phyloP scores from a whole-genome alignment of 2,329 filamentous ascomycete species.

The Penicillium sp. region DNA sequence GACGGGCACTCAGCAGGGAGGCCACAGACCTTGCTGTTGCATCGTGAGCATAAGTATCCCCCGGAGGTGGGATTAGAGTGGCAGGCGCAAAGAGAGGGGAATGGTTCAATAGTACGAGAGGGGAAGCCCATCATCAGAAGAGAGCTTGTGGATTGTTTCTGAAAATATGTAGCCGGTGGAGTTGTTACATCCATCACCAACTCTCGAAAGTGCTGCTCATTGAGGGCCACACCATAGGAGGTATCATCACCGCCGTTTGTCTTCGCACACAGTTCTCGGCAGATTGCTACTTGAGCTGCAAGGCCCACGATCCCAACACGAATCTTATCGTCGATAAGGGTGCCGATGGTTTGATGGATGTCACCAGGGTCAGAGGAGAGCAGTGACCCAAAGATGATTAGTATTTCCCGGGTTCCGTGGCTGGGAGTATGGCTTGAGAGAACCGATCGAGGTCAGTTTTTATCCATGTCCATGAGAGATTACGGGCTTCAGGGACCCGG shows the following conservation, averaged over 20 bases:
- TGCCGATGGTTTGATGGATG: slow-evolving; percentile 85
- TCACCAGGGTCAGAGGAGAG: slow-evolving; percentile 92
- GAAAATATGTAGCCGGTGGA: slow-evolving; percentile 78
- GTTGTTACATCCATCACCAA: slow-evolving; percentile 88
- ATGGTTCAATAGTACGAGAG: slow-evolving; percentile 75
- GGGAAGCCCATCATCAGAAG: slow-evolving; percentile 99
- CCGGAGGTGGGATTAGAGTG: slow-evolving; percentile 81
- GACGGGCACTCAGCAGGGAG: slow-evolving; percentile 89
- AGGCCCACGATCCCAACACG: slow-evolving; percentile 88
- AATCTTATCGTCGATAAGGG: slow-evolving; percentile 80
- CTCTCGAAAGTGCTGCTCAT: slow-evolving; percentile 86
- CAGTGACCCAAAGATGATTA: slow-evolving; percentile 89
- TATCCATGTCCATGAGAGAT: background rate
- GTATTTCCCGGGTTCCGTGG: slow-evolving; percentile 90
- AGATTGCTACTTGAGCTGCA: slow-evolving; percentile 89
- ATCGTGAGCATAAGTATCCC: slow-evolving; percentile 90
- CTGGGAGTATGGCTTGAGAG: slow-evolving; percentile 76
- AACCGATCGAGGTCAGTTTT: slow-evolving; percentile 17
- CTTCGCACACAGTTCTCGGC: slow-evolving; percentile 81
- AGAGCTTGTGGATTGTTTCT: slow-evolving; percentile 54
- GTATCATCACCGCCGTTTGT: slow-evolving; percentile 78
- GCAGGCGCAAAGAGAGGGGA: slow-evolving; percentile 83
- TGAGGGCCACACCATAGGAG: slow-evolving; percentile 81
- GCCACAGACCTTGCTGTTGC: slow-evolving; percentile 84
- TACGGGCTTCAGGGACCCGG: background rate